Evolutionary conservation across 257 asterid species (phyloP).

Genomic region (Striga asiatica): DNA sequence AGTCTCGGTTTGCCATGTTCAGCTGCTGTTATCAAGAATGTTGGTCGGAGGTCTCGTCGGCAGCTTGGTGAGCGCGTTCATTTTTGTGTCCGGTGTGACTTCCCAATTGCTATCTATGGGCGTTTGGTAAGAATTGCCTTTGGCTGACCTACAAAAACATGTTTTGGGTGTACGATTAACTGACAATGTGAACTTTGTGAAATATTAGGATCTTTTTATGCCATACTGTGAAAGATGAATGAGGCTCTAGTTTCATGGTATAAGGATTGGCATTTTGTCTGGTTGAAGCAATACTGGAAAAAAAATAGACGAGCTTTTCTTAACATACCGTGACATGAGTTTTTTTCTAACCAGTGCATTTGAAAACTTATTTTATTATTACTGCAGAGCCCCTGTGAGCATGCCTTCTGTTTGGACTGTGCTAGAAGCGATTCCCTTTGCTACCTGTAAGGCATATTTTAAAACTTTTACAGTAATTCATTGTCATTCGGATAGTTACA

Average conservation of each 20-base stretch:
- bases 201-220: no score
- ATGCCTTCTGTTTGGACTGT: constrained; percentile 93
- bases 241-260: no score
- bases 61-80: constrained; percentile 95
- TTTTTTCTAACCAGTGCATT: constrained; percentile 2
- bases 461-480: neutral
- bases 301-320: neutral
- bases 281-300: neutral
- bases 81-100: constrained; percentile 79
- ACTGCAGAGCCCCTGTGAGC: constrained; percentile 98
- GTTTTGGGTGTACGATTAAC: neutral
- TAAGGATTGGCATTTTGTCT: neutral
- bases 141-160: neutral
- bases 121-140: constrained; percentile 54
- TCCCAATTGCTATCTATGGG: constrained; percentile 88
- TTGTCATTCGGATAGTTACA: neutral
- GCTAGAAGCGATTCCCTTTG: constrained; percentile 89
- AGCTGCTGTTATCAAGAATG: constrained; percentile 44
- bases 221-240: no score
- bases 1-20: constrained; percentile 56
- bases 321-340: neutral
- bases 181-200: neutral
- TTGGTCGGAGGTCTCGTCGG: constrained; percentile 92
- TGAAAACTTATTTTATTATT: constrained; percentile 10
- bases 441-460: constrained; percentile 69